Base-by-base conservation (phyloP, 495 filamentous ascomycete species). In the Pseudomonodictys pantanalensis region DNA sequence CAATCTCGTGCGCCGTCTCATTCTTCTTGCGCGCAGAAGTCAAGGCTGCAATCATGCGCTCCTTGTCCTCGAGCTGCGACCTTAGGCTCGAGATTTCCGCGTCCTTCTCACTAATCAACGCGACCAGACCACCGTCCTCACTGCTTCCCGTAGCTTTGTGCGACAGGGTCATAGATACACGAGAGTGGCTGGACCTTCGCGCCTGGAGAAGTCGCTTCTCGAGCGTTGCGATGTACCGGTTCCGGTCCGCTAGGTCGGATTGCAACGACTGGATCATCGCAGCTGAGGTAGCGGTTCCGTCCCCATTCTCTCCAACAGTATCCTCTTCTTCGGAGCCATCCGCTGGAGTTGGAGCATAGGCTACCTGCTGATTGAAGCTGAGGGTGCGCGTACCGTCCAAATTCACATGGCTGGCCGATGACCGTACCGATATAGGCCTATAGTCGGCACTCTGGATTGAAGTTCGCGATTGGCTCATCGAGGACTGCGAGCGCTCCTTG, bases 181-280 rank as follows among this genome's bases (percentile, higher is more conserved):
- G 82, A 1, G 88, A 90, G 51, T 95, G 90, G 72, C 92, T 96
- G 9, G 90, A 90, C 22, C 93, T 85, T 51, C 95, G 81, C 22
- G 95, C 93, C 69, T 98, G 93, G 15, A 97, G 78, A 0, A 98
- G 77, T 8, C 93, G 85, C 68, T 92, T 90, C 76, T 98, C 93
- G 1, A 98, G 76, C 0, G 92, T 97, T 24, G 86, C 81, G 61
- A 97, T 96, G 70, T 98, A 98, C 39, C 95, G 89, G 63, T 95
- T 96, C 75, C 95, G 97, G 74, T 97, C 95, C 10, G 79, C 80
- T 8, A 98, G 81, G 72, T 97, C 93, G n/a, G 91, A 86, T 71
- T 95, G 95, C 33, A 98, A 77, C 1, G 93, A 89, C 32, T 86
- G 82, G 55, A 95, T 87, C 66, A 97, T 95, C 20, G 87, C 81